A percentile compares a stretch with the other conserved stretches of the same genome.
phyloP scores from a whole-genome alignment of 306 rosid genomes.

The Casuarina glauca region DNA sequence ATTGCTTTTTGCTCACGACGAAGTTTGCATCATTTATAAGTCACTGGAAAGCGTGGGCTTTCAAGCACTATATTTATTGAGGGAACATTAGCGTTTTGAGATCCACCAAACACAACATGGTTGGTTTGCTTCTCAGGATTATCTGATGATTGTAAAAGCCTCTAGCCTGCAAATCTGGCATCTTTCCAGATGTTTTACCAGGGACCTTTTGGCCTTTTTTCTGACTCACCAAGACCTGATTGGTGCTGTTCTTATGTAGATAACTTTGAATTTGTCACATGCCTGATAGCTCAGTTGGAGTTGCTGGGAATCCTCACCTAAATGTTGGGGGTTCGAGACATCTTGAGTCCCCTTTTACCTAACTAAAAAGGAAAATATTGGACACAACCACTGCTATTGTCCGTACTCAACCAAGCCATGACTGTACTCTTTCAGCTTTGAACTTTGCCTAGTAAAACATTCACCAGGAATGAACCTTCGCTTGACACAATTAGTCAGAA shows the following conservation, averaged over 20 bases:
- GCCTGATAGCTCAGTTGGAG: too few relatives aligned
- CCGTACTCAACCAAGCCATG: not conserved
- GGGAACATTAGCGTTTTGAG: not conserved
- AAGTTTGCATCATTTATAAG: too few relatives aligned
- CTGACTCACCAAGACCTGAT: not conserved
- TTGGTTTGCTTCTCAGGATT: not conserved
- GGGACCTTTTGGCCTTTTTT: not conserved
- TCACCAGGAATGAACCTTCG: not conserved
- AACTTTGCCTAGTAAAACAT: too few relatives aligned
- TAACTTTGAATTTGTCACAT: too few relatives aligned
- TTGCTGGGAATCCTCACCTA: too few relatives aligned
- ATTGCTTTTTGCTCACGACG: too few relatives aligned
- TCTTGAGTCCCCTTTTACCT: too few relatives aligned
- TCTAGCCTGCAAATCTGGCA: not conserved
- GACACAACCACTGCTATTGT: not conserved
- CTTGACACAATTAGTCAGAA: not conserved
- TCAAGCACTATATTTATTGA: not conserved
- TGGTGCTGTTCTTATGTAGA: not conserved
- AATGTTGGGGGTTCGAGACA: too few relatives aligned
- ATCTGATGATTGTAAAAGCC: not conserved
- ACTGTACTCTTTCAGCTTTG: not conserved
- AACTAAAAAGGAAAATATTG: not conserved
- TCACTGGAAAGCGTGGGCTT: not conserved
- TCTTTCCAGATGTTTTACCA: not conserved
- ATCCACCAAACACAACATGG: not conserved